Percentiles rank a stretch among this genome's conserved stretches.
phyloP scores from a whole-genome alignment of 768 basidiomycete species.

The Termitomyces eurrhizus region DNA sequence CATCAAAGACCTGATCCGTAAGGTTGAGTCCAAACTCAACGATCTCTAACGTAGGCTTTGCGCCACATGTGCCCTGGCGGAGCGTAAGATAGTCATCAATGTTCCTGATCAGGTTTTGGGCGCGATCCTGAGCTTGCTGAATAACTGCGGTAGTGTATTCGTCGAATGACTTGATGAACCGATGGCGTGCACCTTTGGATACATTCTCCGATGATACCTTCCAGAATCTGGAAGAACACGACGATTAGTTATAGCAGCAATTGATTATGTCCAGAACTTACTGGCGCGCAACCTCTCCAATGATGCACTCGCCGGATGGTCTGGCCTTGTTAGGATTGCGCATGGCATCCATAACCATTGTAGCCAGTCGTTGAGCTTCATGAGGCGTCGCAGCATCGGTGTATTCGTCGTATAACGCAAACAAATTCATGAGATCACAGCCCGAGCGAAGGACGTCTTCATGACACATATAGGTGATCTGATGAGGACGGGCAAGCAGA shows the following conservation, averaged over 20 bases:
- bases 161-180: neutral
- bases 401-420: neutral
- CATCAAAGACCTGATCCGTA: neutral
- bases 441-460: neutral
- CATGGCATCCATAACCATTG: neutral
- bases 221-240: neutral
- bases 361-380: neutral
- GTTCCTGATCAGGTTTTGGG: neutral
- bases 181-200: neutral
- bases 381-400: neutral
- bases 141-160: neutral
- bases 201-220: neutral
- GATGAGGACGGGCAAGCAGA: neutral
- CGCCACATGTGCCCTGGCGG: neutral
- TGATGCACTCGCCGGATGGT: neutral
- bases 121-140: neutral
- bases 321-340: neutral
- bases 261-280: neutral
- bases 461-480: neutral
- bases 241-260: neutral
- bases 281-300: neutral
- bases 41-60: neutral
- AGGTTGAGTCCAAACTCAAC: neutral
- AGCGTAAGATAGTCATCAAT: neutral
- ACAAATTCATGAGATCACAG: neutral